phyloP scores from a whole-genome alignment of 2,329 filamentous ascomycete species.

The Alternaria dauci region DNA sequence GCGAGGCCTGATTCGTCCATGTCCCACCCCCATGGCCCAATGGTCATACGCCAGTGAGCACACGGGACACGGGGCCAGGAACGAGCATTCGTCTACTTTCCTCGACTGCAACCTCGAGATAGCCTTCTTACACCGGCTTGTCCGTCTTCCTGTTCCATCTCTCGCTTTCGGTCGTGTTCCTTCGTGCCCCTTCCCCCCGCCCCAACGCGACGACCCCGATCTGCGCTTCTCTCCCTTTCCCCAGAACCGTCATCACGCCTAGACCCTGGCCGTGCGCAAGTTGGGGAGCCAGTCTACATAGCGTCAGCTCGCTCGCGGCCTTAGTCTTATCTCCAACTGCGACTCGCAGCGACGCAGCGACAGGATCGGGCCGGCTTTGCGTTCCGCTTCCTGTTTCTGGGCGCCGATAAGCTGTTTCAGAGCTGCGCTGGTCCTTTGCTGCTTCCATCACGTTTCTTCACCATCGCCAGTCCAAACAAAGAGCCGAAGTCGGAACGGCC shows the following conservation, averaged over 20 bases:
- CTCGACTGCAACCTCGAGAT: constrained; percentile 10
- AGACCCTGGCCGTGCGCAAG: constrained; percentile 29
- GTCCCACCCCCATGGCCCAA: constrained; percentile 33
- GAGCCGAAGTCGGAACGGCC: constrained; percentile 42
- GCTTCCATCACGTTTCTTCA: constrained; percentile 9
- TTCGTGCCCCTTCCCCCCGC: constrained; percentile 7
- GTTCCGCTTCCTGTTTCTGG: neutral
- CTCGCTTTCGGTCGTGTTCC: constrained; percentile 6
- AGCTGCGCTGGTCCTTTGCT: constrained; percentile 11
- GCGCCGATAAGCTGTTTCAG: constrained; percentile 5
- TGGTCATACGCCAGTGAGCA: constrained; percentile 33
- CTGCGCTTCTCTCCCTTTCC: constrained; percentile 11
- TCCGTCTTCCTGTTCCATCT: neutral
- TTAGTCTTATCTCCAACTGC: constrained; percentile 29
- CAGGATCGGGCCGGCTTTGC: neutral
- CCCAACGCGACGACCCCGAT: constrained; percentile 20
- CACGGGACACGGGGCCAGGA: constrained; percentile 34
- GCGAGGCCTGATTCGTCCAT: constrained; percentile 39
- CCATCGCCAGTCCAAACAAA: constrained; percentile 29
- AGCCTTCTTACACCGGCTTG: constrained; percentile 11
- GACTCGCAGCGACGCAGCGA: constrained; percentile 19
- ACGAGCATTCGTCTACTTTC: constrained; percentile 26
- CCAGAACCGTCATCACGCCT: constrained; percentile 32
- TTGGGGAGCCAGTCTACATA: constrained; percentile 28
- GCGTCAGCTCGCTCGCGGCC: constrained; percentile 24